These are phyloP conservation scores for Rhizopogon vinicolor DNA, from an alignment of 768 basidiomycete genomes.

Conservation along the genomic window DNA sequence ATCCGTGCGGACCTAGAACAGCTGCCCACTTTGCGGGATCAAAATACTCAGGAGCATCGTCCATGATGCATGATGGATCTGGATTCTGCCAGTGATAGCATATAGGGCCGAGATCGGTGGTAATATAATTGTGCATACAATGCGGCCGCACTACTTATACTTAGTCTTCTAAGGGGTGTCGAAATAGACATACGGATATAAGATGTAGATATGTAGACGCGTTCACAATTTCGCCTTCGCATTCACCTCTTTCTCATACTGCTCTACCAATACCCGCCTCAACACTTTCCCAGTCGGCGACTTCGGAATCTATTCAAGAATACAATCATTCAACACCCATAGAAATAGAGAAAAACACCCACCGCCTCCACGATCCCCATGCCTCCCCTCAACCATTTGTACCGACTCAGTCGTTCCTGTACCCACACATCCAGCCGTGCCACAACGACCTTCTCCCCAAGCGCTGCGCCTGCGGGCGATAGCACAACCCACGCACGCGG, in stretches of 20 bases:
- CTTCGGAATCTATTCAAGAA: conserved; percentile 51
- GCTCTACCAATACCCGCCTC: conserved; percentile 51
- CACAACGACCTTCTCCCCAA: conserved; percentile 36
- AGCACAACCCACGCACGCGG: conserved; percentile 73
- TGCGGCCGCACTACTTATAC: too few species aligned
- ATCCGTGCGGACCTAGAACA: too few species aligned
- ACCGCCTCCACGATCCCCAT: conserved; percentile 58
- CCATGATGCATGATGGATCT: too few species aligned
- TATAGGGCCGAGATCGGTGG: too few species aligned
- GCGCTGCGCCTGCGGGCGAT: conserved; percentile 42
- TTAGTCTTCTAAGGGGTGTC: too few species aligned
- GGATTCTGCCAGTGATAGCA: too few species aligned
- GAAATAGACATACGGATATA: too few species aligned
- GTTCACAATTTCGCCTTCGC: conserved; percentile 13
- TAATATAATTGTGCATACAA: too few species aligned
- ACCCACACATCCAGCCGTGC: conserved; percentile 52
- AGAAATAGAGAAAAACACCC: conserved; percentile 10
- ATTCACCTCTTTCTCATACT: conserved; percentile 32
- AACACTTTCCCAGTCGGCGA: conserved; percentile 62
- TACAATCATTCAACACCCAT: not conserved
- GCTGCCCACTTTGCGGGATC: too few species aligned
- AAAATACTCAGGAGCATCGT: too few species aligned
- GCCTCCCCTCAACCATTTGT: conserved; percentile 69
- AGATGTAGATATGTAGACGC: too few species aligned
- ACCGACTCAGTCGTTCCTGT: conserved; percentile 54